Base-by-base conservation (phyloP, 2,329 filamentous ascomycete genomes). In the Exutisphaerella laricina region DNA sequence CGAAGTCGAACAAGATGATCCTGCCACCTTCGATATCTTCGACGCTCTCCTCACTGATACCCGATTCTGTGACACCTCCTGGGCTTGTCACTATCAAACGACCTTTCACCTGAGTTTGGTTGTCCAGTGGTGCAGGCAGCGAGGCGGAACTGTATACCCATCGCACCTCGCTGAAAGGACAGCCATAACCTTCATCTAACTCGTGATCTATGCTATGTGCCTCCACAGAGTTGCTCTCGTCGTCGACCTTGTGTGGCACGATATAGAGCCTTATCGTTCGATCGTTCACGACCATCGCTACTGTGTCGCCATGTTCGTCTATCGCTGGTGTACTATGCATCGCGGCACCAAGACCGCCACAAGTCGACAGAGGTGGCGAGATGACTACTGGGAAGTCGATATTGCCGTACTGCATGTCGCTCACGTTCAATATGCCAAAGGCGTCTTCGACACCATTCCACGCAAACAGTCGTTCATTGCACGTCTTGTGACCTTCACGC, bases 271-370 rank as follows among this genome's bases (percentile, higher is more conserved):
- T 48, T 21, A 65, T 53, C 3, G 62, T 65, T 16, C 62, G 54
- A 47, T 64, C 62, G 30, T 65, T 65, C 34, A 65, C 62, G 32
- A 65, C 57, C 59, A 65, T 64, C 8, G 62, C 62, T 16, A 65
- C 54, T 6, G 60, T 62, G 39, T 61, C 60, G 7, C 62, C 62
- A 34, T 59, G 51, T 48, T 65, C 62, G 31, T 65, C 62, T 8
- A 65, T 50, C 6, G 62, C 54, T 4, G 62, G 62, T 34, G 56
- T 58, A 18, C 58, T 60, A 32, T 65, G 59, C 7, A 65, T 63
- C 6, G 62, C 62, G 6, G 62, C 62, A 3, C 62, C 62, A 1
- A 64, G 48, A 2, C 62, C 62, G 33, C 62, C 62, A 33, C 59
- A 62, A 1, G 60, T 64, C 18, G 62, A 63, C 3, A 65, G 46